Conservation (phyloP, 768 basidiomycete species). For the Suillus clintonianus region DNA sequence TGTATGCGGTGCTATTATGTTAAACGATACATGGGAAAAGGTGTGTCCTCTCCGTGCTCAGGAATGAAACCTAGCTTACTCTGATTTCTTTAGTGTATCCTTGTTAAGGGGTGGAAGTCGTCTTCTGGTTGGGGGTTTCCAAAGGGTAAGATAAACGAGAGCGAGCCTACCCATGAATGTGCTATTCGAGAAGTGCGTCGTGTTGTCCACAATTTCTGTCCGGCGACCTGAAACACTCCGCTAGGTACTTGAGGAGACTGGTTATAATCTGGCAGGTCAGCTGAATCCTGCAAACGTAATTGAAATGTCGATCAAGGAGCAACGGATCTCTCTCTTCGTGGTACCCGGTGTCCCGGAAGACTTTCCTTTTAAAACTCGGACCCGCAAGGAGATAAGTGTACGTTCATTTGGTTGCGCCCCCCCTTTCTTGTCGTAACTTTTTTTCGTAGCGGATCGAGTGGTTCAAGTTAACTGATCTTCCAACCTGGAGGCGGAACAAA, state of each 20-base stretch:
- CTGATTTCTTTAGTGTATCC: slow-evolving; percentile 66
- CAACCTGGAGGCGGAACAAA: slow-evolving; percentile 87
- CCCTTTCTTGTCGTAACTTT: slow-evolving; percentile 15
- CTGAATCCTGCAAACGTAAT: slow-evolving; percentile 70
- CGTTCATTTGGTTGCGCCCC: slow-evolving; percentile 24
- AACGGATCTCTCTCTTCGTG: slow-evolving; percentile 88
- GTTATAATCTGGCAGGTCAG: slow-evolving; percentile 80
- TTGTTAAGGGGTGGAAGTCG: slow-evolving; percentile 98
- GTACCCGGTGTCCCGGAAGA: slow-evolving; percentile 87
- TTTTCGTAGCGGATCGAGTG: slow-evolving; percentile 91
- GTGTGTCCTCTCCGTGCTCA: slow-evolving; percentile 41
- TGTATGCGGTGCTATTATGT: slow-evolving; percentile 96
- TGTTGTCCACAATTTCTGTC: not conserved
- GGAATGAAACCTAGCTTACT: slow-evolving; percentile 11
- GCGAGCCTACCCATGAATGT: slow-evolving; percentile 81
- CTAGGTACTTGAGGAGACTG: slow-evolving; percentile 97
- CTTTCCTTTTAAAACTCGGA: slow-evolving; percentile 88
- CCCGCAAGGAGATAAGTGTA: slow-evolving; percentile 98
- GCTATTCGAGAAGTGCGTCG: slow-evolving; percentile 84
- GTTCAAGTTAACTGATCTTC: slow-evolving; percentile 87
- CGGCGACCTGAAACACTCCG: slow-evolving; percentile 12
- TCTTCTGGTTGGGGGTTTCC: slow-evolving; percentile 99
- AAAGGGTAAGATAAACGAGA: slow-evolving; percentile 98
- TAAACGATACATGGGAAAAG: slow-evolving; percentile 92
- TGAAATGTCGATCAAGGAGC: slow-evolving; percentile 86